These are phyloP conservation scores for Didymellaceae sp. DNA, from an alignment of 2,329 filamentous ascomycete species.

Conservation along the genomic window DNA sequence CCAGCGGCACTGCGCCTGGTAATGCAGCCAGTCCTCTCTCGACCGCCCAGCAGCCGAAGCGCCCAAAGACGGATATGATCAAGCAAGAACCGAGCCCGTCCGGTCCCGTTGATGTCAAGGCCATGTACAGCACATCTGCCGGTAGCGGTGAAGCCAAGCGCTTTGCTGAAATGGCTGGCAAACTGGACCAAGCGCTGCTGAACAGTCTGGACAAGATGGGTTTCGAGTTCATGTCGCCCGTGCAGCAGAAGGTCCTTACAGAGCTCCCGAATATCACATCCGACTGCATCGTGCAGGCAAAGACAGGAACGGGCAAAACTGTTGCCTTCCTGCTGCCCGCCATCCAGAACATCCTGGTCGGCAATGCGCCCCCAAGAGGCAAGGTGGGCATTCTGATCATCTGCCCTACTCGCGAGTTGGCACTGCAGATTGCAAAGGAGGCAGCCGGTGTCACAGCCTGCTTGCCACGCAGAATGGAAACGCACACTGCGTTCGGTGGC, in stretches of 20 bases:
- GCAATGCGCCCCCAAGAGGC: slow-evolving; percentile 40
- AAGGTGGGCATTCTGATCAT: slow-evolving; percentile 56
- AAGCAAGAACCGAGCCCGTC: slow-evolving; percentile 14
- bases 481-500: slow-evolving; percentile 55
- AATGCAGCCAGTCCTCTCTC: slow-evolving; percentile 21
- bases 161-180: slow-evolving; percentile 37
- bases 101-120: slow-evolving; percentile 28
- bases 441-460: slow-evolving; percentile 53
- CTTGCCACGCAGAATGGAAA: slow-evolving; percentile 49
- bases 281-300: slow-evolving; percentile 62
- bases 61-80: slow-evolving; percentile 31
- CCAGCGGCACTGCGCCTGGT: slow-evolving; percentile 18
- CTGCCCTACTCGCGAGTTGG: slow-evolving; percentile 58
- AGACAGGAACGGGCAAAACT: slow-evolving; percentile 60
- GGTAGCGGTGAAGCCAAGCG: slow-evolving; percentile 33
- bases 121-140: slow-evolving; percentile 33
- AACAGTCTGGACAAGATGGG: slow-evolving; percentile 46
- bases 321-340: slow-evolving; percentile 57
- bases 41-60: slow-evolving; percentile 32
- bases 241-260: slow-evolving; percentile 61
- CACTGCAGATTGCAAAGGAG: slow-evolving; percentile 58
- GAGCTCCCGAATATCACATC: slow-evolving; percentile 57
- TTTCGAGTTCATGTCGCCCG: slow-evolving; percentile 59
- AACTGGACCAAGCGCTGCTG: slow-evolving; percentile 37
- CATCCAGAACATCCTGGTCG: slow-evolving; percentile 53